Evolutionary conservation across 2,329 filamentous ascomycete genomes (phyloP).

Genomic region (Colletotrichum lentis): DNA sequence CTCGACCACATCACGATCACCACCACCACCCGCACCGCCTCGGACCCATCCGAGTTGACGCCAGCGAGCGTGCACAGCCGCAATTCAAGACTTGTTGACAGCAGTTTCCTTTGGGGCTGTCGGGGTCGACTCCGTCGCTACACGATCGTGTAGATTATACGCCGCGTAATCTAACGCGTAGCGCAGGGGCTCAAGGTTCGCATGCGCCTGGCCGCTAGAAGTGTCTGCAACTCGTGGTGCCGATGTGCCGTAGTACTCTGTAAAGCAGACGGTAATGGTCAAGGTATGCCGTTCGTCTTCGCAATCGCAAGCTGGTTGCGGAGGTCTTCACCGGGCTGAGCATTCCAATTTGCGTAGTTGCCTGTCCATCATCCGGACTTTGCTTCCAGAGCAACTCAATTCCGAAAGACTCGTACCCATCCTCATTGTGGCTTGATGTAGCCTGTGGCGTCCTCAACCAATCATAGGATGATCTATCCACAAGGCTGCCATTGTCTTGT

Average conservation of each 20-base stretch:
- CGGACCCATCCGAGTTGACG: slow-evolving; percentile 10
- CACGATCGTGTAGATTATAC: neutral
- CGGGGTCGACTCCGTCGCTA: slow-evolving; percentile 6
- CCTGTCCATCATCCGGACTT: neutral
- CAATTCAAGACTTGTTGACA: neutral
- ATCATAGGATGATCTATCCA: neutral
- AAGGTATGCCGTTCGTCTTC: neutral
- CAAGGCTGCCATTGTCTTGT: slow-evolving; percentile 28
- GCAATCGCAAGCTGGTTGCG: neutral
- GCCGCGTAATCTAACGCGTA: slow-evolving; percentile 18
- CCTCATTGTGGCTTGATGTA: neutral
- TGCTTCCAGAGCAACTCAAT: neutral
- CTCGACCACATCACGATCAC: neutral
- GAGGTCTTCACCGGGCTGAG: neutral
- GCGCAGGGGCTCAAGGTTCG: slow-evolving; percentile 2
- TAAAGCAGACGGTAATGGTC: neutral
- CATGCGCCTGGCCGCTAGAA: neutral
- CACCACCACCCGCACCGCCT: neutral
- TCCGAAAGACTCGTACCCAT: neutral
- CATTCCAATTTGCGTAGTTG: neutral
- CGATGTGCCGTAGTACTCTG: neutral
- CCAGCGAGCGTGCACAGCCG: slow-evolving; percentile 20
- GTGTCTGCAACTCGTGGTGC: neutral
- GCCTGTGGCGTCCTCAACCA: slow-evolving; percentile 12
- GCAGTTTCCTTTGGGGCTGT: slow-evolving; percentile 1